These are phyloP conservation scores for Didymella lethalis DNA, from an alignment of 2,329 filamentous ascomycete species.

Conservation along the genomic window DNA sequence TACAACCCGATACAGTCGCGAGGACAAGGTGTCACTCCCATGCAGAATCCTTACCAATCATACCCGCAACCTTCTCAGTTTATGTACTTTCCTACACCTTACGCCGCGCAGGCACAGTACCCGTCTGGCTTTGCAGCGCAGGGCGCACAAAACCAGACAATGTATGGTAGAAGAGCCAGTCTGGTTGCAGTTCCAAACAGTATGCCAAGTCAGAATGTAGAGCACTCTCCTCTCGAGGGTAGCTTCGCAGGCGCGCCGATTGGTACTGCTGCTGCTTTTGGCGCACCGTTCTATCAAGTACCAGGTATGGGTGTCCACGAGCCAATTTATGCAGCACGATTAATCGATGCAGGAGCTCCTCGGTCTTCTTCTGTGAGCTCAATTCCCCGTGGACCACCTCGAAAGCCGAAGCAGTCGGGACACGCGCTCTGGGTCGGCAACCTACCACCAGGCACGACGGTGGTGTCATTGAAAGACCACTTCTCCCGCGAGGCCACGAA, in stretches of 20 bases:
- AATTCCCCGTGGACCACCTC: constrained; percentile 67
- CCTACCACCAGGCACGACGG: constrained; percentile 80
- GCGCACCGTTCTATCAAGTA: constrained; percentile 19
- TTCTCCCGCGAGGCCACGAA: constrained; percentile 79
- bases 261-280: constrained; percentile 28
- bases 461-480: constrained; percentile 87
- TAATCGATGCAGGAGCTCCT: constrained; percentile 27
- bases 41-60: constrained; percentile 41
- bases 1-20: constrained; percentile 40
- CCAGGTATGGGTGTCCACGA: constrained; percentile 1
- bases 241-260: constrained; percentile 28
- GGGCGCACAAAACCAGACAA: constrained; percentile 32
- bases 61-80: constrained; percentile 46
- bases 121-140: constrained; percentile 37
- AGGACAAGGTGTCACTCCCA: constrained; percentile 29
- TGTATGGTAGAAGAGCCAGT: constrained; percentile 45
- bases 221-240: constrained; percentile 34
- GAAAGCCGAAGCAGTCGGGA: constrained; percentile 74
- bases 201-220: constrained; percentile 32
- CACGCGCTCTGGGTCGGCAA: constrained; percentile 98
- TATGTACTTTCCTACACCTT: constrained; percentile 48
- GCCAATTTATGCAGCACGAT: constrained; percentile 8
- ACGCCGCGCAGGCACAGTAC: constrained; percentile 41
- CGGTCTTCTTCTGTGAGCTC: constrained; percentile 40
- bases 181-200: constrained; percentile 28